Base-by-base conservation (phyloP, 345 rosid species). In the Moricandia arvensis region DNA sequence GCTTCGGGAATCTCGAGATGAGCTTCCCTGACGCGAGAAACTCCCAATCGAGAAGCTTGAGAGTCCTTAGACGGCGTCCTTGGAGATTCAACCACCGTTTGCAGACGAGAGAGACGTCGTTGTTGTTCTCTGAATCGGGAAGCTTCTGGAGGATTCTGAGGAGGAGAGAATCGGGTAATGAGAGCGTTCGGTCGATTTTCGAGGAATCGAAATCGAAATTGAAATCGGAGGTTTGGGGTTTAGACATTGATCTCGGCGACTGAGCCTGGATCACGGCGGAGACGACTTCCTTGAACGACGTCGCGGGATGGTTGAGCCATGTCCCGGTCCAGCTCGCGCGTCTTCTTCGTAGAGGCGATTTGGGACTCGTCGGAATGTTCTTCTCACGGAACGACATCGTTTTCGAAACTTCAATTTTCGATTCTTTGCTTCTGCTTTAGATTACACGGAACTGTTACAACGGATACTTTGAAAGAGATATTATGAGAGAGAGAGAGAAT, bases 31-130 rank as follows among this genome's bases (percentile, higher is more conserved):
- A 95, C 59, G 73, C 75, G 47, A 92, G 80, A 49, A 89, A 95
- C 4, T 83, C 84, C 93, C 91, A 92, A 62, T 90, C 91, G 21
- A 69, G 69, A 11, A 95, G 76, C 74, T 79, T 88, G 27, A 95
- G 47, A 4, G 86, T 84, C 30, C 82, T 81, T 0, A 85, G 80
- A 3, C 93, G 83, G 4, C 91, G 91, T 35, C 97, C 98, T 13
- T 89, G 97, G 47, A 95, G 88, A 61, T 60, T 61, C 54, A 89
- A 43, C 99, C 99, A 95, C 29, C 99, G 91, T 75, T 89, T 95
- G 80, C 97, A 92, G 11, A 89, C 97, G 38, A 89, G 90, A 0
- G 84, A 85, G 8, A 83, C 53, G 53, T 84, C 77, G 63, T 68
- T 47, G 63, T 68, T 47, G 24, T 69, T 79, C 77, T 87, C 93